Evolutionary conservation across 2,329 filamentous ascomycete species (phyloP), one percentile per base, ranked within the genome.

Genomic region (Aspergillus calidoustus): DNA sequence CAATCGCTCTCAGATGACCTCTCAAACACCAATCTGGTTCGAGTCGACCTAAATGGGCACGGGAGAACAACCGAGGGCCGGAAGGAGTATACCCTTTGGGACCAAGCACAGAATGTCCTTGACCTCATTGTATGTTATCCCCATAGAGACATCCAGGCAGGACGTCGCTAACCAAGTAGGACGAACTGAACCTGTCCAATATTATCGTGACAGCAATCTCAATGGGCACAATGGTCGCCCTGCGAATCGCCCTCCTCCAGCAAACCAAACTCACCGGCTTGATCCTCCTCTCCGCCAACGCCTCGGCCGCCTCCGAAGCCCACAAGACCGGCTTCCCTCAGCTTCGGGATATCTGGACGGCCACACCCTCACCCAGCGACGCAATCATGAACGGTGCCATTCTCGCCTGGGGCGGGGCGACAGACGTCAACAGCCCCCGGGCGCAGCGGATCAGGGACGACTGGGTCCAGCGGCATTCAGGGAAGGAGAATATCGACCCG

Each of bases 191-290:
- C 19, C 55, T 58, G 22, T 25, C 46, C 17, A 58, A 58, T 1
- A 47, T 58, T 1, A 6, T 58, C 34, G 23, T 58, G 30, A 19
- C 34, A 8, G 56, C 19, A 17, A 52, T 59, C 30, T 59, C 56
- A 15, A 59, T 59, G 56, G 56, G 56, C 48, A 19, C 31, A 7
- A 52, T 52, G 56, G 28, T 59, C n/a, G 56, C 56, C 7, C 30
- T 52, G 15, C 56, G 56, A 13, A 38, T 52, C 19, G 56, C 49
- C 7, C 48, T 59, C 8, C 56, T 59, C 17, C 6, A 52, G 11
- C 56, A 46, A 9, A 7, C 28, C 23, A 38, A 23, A 23, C 41
- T 52, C 28, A 7, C 23, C 3, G 44, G 44, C 17, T 17, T 59
- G 0, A 4, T 53, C 15, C 56, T 59, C 8, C n/a, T 52, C 11